Conservation (phyloP, 352 stramenopile species). For the Globisporangium parvum region DNA sequence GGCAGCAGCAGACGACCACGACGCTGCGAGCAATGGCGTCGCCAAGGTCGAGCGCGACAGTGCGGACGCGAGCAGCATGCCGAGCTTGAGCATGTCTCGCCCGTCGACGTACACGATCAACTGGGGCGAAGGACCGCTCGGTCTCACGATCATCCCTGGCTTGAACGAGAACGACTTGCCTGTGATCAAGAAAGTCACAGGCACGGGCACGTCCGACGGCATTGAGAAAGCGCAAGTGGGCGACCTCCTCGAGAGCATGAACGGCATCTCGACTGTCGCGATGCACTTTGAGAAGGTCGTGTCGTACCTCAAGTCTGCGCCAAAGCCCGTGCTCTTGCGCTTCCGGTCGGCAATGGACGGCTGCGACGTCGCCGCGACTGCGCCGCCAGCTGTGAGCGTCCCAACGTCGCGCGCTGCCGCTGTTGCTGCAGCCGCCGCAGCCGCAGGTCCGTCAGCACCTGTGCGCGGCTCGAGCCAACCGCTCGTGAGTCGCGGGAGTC, state of each 20-base stretch:
- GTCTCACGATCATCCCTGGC: slow-evolving; percentile 81
- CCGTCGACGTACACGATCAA: slow-evolving; percentile 68
- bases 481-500: slow-evolving; percentile 7
- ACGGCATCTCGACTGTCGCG: slow-evolving; percentile 48
- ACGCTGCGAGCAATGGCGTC: slow-evolving; percentile 11
- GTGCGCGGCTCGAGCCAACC: slow-evolving; percentile 5
- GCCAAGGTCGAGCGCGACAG: slow-evolving; percentile 21
- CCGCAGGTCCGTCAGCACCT: neutral
- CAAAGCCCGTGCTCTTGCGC: slow-evolving; percentile 67
- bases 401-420: slow-evolving; percentile 9
- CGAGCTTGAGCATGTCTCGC: slow-evolving; percentile 44
- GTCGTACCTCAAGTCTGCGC: slow-evolving; percentile 70
- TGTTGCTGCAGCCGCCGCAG: neutral
- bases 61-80: slow-evolving; percentile 18
- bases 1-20: slow-evolving; percentile 7
- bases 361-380: slow-evolving; percentile 15
- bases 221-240: slow-evolving; percentile 81
- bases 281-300: slow-evolving; percentile 85
- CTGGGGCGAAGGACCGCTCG: slow-evolving; percentile 75
- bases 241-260: slow-evolving; percentile 80
- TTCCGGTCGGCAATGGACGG: slow-evolving; percentile 52
- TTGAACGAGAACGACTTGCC: slow-evolving; percentile 71
- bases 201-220: slow-evolving; percentile 66
- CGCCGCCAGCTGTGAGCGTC: slow-evolving; percentile 15
- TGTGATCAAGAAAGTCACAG: slow-evolving; percentile 86